Percentiles rank a stretch among this genome's conserved stretches.
These are phyloP conservation scores for Elsinoe fawcettii DNA, from an alignment of 2,329 filamentous ascomycete genomes.

Conservation along the genomic window DNA sequence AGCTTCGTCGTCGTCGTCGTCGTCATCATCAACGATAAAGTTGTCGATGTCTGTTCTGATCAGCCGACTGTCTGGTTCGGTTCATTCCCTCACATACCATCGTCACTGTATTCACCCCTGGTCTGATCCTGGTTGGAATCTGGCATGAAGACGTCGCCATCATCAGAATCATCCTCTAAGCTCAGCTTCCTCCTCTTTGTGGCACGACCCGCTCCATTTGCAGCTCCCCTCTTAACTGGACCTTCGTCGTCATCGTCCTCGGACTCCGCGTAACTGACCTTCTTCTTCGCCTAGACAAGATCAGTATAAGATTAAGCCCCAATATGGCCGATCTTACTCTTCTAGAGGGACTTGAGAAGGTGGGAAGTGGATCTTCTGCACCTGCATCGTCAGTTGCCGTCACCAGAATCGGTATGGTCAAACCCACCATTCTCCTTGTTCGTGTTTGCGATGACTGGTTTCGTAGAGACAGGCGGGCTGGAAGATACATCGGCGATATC, in stretches of 20 bases:
- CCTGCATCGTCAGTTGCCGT: conserved; percentile 36
- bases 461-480: conserved; percentile 50
- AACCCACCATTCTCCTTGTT: conserved; percentile 47
- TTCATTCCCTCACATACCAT: not conserved
- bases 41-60: conserved; percentile 58
- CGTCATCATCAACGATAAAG: conserved; percentile 82
- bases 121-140: conserved; percentile 46
- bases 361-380: conserved; percentile 37
- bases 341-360: conserved; percentile 66
- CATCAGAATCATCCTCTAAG: conserved; percentile 58
- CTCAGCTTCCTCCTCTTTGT: conserved; percentile 55
- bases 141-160: conserved; percentile 52
- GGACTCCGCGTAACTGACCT: conserved; percentile 77
- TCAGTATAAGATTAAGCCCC: not conserved
- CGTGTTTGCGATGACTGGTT: conserved; percentile 39
- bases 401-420: conserved; percentile 29
- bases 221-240: conserved; percentile 51
- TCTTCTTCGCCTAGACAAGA: conserved; percentile 47
- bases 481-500: conserved; percentile 62
- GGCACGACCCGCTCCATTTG: conserved; percentile 36
- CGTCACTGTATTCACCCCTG: conserved; percentile 43
- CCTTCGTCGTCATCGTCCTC: conserved; percentile 68
- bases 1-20: conserved; percentile 66
- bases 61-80: not conserved
- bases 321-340: conserved; percentile 47